Evolutionary conservation across 805 yeast genomes (phyloP).

Genomic region (Blastobotrys parvus): DNA sequence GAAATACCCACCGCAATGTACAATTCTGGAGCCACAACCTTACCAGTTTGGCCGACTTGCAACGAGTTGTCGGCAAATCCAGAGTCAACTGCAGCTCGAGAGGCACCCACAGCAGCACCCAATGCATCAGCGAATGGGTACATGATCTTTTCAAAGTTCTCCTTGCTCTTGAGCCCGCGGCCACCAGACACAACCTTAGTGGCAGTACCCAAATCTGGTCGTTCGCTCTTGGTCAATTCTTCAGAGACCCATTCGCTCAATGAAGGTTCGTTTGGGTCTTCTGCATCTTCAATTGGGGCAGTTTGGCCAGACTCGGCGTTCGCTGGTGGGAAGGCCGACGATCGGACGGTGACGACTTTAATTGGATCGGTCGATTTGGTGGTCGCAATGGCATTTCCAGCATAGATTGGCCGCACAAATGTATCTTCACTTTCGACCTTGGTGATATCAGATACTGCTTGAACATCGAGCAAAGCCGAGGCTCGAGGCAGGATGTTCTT

Average conservation of each 20-base stretch:
- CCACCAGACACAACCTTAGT: conserved; percentile 83
- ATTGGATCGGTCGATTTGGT: conserved; percentile 60
- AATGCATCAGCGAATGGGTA: conserved; percentile 78
- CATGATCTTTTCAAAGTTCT: conserved; percentile 66
- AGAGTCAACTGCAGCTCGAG: conserved; percentile 95
- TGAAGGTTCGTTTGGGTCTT: conserved; percentile 28
- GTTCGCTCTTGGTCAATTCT: conserved; percentile 63
- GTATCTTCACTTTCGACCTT: conserved; percentile 58
- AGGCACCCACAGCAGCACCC: conserved; percentile 93
- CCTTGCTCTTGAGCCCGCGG: conserved; percentile 85
- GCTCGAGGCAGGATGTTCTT: conserved; percentile 80
- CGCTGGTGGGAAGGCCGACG: conserved; percentile 64
- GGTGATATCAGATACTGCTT: conserved; percentile 79
- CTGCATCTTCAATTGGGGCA: conserved; percentile 35
- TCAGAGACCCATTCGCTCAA: conserved; percentile 63
- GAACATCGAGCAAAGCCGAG: conserved; percentile 76
- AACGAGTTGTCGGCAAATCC: conserved; percentile 94
- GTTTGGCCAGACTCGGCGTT: conserved; percentile 32
- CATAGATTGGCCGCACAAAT: conserved; percentile 89
- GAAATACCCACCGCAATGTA: conserved; percentile 91
- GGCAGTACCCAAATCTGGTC: conserved; percentile 89
- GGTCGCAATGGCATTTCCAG: conserved; percentile 88
- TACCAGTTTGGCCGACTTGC: conserved; percentile 98
- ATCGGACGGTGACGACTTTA: conserved; percentile 68
- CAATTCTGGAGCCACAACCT: conserved; percentile 92